These are phyloP conservation scores for Talaromyces verruculosus DNA, from an alignment of 2,329 filamentous ascomycete species.

Conservation along the genomic window DNA sequence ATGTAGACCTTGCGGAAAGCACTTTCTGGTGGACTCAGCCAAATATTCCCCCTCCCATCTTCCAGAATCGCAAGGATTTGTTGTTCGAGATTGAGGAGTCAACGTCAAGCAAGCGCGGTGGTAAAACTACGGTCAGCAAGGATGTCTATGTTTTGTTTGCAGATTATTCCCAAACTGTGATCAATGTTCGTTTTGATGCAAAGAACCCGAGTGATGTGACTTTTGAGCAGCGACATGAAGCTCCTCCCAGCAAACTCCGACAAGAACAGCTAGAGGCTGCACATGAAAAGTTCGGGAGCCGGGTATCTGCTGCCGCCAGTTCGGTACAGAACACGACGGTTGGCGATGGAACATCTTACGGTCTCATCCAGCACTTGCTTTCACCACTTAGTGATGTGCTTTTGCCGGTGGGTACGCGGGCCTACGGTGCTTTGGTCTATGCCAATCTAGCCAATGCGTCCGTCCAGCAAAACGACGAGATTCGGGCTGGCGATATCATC, in stretches of 20 bases:
- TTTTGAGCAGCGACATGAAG: slow-evolving; percentile 82
- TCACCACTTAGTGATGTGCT: slow-evolving; percentile 71
- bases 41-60: slow-evolving; percentile 73
- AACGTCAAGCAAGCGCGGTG: slow-evolving; percentile 65
- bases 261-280: slow-evolving; percentile 92
- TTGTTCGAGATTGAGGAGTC: slow-evolving; percentile 80
- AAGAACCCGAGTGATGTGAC: slow-evolving; percentile 70
- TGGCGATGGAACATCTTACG: slow-evolving; percentile 77
- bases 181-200: slow-evolving; percentile 76
- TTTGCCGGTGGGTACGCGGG: slow-evolving; percentile 78
- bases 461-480: slow-evolving; percentile 86
- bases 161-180: slow-evolving; percentile 92
- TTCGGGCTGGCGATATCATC: slow-evolving; percentile 87
- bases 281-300: slow-evolving; percentile 76
- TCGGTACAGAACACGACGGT: slow-evolving; percentile 76
- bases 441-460: slow-evolving; percentile 92
- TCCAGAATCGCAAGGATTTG: slow-evolving; percentile 81
- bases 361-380: slow-evolving; percentile 76
- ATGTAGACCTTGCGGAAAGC: slow-evolving; percentile 73
- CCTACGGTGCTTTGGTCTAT: slow-evolving; percentile 91
- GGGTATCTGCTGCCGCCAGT: slow-evolving; percentile 68
- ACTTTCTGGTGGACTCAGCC: slow-evolving; percentile 86
- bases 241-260: slow-evolving; percentile 74
- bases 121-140: slow-evolving; percentile 71
- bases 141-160: slow-evolving; percentile 86